A percentile compares a stretch with the other conserved stretches of the same genome.
Evolutionary conservation across 2,329 filamentous ascomycete species (phyloP).

Genomic region (Colletotrichum sp.): DNA sequence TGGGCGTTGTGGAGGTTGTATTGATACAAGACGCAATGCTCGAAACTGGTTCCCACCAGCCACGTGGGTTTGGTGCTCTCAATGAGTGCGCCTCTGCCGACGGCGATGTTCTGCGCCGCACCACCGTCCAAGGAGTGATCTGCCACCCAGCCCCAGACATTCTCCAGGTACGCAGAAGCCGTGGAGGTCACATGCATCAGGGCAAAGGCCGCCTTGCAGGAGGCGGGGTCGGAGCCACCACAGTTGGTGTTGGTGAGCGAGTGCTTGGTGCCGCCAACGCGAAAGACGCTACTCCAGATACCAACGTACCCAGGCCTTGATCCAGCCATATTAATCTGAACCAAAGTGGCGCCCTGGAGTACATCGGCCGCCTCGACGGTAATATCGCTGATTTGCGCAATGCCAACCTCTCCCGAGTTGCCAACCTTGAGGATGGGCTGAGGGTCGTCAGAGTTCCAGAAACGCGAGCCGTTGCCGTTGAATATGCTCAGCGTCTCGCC

Average conservation of each 20-base stretch:
- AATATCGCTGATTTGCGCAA: conserved; percentile 57
- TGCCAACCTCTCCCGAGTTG: conserved; percentile 49
- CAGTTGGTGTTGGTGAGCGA: conserved; percentile 43
- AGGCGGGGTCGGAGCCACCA: conserved; percentile 29
- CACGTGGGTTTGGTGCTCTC: conserved; percentile 54
- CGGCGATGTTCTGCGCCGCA: conserved; percentile 43
- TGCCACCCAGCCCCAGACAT: conserved; percentile 52
- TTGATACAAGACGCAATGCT: conserved; percentile 58
- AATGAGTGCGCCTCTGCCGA: conserved; percentile 51
- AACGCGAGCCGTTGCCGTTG: conserved; percentile 48
- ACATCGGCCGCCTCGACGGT: conserved; percentile 54
- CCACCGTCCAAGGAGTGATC: conserved; percentile 57
- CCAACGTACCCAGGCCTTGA: conserved; percentile 51
- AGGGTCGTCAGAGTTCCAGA: conserved; percentile 46
- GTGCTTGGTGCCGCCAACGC: conserved; percentile 49
- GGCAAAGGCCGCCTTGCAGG: conserved; percentile 52
- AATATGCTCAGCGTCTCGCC: conserved; percentile 61
- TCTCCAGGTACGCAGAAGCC: conserved; percentile 57
- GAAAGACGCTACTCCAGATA: conserved; percentile 51
- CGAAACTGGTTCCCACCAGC: conserved; percentile 56
- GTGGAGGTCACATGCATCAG: conserved; percentile 52
- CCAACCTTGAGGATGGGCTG: conserved; percentile 57
- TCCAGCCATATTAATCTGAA: conserved; percentile 57
- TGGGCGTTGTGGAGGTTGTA: conserved; percentile 51
- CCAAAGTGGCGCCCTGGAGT: conserved; percentile 41